These are phyloP conservation scores for Beauveria rudraprayagi DNA, from an alignment of 2,329 filamentous ascomycete genomes.

Conservation along the genomic window DNA sequence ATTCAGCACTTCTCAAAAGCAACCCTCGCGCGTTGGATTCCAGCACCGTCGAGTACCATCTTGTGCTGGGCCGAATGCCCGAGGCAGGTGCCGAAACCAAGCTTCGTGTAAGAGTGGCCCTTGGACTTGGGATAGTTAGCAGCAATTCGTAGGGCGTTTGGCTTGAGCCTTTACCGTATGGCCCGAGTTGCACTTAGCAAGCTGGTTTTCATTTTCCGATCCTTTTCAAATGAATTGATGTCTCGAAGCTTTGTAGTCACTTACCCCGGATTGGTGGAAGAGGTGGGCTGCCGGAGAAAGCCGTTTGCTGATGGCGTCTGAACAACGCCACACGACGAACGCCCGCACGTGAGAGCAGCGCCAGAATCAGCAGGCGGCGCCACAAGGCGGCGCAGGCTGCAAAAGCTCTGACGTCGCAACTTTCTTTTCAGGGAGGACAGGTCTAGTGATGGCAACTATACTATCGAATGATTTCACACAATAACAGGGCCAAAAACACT, in stretches of 20 bases:
- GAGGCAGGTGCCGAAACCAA: background rate
- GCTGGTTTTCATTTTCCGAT: background rate
- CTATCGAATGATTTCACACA: background rate
- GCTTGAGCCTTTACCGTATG: background rate
- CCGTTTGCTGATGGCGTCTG: background rate
- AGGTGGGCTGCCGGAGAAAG: background rate
- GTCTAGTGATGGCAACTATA: background rate
- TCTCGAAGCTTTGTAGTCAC: background rate
- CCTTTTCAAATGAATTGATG: background rate
- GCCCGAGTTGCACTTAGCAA: background rate
- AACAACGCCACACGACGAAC: background rate
- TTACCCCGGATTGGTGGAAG: slow-evolving; percentile 2
- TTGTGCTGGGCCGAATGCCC: background rate
- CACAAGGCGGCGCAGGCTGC: slow-evolving; percentile 9
- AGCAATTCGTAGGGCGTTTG: background rate
- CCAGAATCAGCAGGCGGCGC: slow-evolving; percentile 5
- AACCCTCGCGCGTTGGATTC: slow-evolving; percentile 1
- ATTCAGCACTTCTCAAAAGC: background rate
- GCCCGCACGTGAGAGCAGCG: slow-evolving; percentile 3
- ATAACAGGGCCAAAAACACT: background rate
- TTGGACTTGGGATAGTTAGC: background rate
- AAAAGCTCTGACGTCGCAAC: slow-evolving; percentile 10
- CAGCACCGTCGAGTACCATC: slow-evolving; percentile 1
- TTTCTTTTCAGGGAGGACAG: background rate
- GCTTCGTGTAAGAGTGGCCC: background rate